Conservation (phyloP, 371 early-diverging fungal species). For the Lichtheimia hyalospora region DNA sequence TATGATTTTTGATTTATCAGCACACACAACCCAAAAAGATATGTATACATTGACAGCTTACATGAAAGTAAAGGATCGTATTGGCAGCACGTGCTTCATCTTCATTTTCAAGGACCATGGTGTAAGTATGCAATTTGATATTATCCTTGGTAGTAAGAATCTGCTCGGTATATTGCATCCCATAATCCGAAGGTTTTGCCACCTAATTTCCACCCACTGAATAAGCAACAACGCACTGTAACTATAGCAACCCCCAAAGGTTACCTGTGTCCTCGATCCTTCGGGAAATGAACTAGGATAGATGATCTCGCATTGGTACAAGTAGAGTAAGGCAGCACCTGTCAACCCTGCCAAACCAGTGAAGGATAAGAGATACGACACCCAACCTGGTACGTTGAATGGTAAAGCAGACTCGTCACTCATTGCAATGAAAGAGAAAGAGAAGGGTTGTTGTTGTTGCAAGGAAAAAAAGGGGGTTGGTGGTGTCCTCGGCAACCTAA, state of each 20-base stretch:
- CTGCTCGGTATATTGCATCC: conserved; percentile 72
- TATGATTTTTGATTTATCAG: not conserved
- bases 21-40: too few species aligned
- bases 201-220: conserved; percentile 44
- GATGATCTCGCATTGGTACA: conserved; percentile 78
- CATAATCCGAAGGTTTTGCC: conserved; percentile 70
- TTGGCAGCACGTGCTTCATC: conserved; percentile 58
- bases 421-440: not conserved
- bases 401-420: conserved; percentile 13
- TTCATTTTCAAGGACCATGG: conserved; percentile 64
- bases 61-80: conserved; percentile 87
- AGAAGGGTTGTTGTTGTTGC: not conserved
- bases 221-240: too few species aligned
- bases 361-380: conserved; percentile 22
- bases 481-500: not conserved
- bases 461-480: not conserved
- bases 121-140: conserved; percentile 76
- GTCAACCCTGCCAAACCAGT: conserved; percentile 26
- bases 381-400: conserved; percentile 20
- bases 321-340: conserved; percentile 20
- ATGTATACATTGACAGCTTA: conserved; percentile 18
- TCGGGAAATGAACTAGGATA: conserved; percentile 84
- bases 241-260: not conserved
- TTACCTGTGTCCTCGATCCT: conserved; percentile 71
- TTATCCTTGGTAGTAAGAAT: conserved; percentile 80